Conservation (phyloP, 2,329 filamentous ascomycete genomes). For the Cercospora zeae-maydis region DNA sequence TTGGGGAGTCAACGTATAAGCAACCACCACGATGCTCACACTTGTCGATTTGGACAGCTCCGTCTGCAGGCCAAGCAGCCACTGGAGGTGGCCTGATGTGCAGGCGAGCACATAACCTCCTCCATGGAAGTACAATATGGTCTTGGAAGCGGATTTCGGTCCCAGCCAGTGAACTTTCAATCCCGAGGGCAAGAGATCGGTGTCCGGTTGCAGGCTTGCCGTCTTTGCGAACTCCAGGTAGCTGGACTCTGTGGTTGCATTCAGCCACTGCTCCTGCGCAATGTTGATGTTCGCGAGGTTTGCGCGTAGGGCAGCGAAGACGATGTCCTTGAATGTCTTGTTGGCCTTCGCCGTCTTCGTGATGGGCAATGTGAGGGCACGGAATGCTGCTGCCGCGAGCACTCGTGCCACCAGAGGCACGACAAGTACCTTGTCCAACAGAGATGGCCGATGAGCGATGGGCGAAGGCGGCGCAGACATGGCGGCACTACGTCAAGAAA, state of each 20-base stretch:
- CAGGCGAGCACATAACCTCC: conserved; percentile 56
- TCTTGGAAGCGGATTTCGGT: conserved; percentile 37
- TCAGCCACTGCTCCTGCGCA: conserved; percentile 40
- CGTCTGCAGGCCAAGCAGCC: conserved; percentile 44
- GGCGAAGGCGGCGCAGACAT: background rate
- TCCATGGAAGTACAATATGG: conserved; percentile 49
- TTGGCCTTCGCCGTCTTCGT: conserved; percentile 32
- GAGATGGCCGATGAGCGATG: background rate
- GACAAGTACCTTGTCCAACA: conserved; percentile 17
- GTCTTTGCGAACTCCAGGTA: conserved; percentile 39
- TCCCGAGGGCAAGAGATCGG: conserved; percentile 41
- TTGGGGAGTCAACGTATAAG: conserved; percentile 54
- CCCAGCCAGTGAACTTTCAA: conserved; percentile 50
- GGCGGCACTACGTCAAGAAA: background rate
- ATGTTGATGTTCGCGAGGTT: conserved; percentile 22
- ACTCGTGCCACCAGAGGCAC: conserved; percentile 28
- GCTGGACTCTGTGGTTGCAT: conserved; percentile 31
- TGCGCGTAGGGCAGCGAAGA: conserved; percentile 28
- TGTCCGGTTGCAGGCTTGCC: conserved; percentile 39
- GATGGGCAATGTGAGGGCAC: conserved; percentile 37
- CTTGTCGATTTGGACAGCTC: conserved; percentile 41
- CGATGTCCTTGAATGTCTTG: conserved; percentile 28
- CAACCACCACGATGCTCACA: conserved; percentile 52
- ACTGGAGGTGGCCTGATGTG: conserved; percentile 48
- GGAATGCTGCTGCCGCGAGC: conserved; percentile 33